Evolutionary conservation across 805 yeast genomes (phyloP).

Genomic region (Tetrapisispora iriomotensis): DNA sequence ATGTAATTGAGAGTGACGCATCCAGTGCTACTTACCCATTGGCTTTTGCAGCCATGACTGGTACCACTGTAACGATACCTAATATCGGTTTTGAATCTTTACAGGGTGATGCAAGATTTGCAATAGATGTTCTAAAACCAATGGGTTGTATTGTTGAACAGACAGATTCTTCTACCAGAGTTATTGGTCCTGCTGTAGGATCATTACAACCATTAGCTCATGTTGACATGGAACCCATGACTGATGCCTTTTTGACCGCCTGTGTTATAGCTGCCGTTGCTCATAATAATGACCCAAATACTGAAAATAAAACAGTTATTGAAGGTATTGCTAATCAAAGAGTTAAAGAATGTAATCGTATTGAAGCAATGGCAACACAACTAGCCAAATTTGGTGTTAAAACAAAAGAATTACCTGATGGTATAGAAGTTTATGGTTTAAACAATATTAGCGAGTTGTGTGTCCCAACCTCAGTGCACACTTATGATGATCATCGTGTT

Average conservation of each 20-base stretch:
- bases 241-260: conserved; percentile 96
- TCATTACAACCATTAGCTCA: conserved; percentile 54
- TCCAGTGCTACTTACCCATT: conserved; percentile 96
- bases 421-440: conserved; percentile 77
- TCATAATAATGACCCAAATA: conserved; percentile 31
- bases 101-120: conserved; percentile 97
- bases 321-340: conserved; percentile 96
- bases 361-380: conserved; percentile 86
- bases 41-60: conserved; percentile 95
- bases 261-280: conserved; percentile 96
- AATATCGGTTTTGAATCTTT: conserved; percentile 85
- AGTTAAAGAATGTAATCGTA: conserved; percentile 94
- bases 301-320: conserved; percentile 54
- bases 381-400: conserved; percentile 83
- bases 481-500: conserved; percentile 95
- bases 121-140: conserved; percentile 80
- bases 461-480: conserved; percentile 54
- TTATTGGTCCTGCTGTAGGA: conserved; percentile 76
- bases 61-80: conserved; percentile 85
- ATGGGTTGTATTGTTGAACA: conserved; percentile 93
- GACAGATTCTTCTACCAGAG: conserved; percentile 80
- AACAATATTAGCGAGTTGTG: conserved; percentile 37
- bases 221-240: conserved; percentile 99
- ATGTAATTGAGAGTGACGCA: conserved; percentile 92
- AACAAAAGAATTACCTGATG: conserved; percentile 83